Percentiles rank a stretch among this genome's conserved stretches.
Conservation (phyloP, 805 yeast species). For the Cyberlindnera bimundalis region DNA sequence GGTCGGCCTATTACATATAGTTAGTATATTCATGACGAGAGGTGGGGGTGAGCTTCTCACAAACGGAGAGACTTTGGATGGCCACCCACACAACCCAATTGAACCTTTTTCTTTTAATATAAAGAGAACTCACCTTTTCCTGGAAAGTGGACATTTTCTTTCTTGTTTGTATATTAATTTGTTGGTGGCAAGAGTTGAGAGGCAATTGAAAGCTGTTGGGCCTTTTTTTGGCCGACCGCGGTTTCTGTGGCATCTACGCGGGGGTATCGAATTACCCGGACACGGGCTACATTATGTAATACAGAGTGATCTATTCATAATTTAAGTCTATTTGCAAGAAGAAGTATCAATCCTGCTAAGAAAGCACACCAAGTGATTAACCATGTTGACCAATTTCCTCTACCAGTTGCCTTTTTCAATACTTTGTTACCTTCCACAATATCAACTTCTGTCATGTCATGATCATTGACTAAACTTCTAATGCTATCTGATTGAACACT, state of each 20-base stretch:
- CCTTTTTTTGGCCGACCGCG: background rate
- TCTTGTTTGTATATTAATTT: background rate
- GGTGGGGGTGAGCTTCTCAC: background rate
- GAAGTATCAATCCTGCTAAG: slow-evolving; percentile 50
- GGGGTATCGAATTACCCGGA: background rate
- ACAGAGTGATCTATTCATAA: no score
- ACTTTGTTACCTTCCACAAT: slow-evolving; percentile 69
- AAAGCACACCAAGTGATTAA: slow-evolving; percentile 54
- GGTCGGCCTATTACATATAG: slow-evolving; percentile 55
- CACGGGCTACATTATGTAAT: background rate
- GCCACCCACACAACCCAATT: no score
- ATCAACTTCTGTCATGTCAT: slow-evolving; percentile 61
- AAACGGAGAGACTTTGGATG: no score
- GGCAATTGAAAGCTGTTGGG: no score
- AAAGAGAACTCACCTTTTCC: slow-evolving; percentile 10
- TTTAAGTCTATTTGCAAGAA: slow-evolving; percentile 31
- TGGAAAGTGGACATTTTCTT: slow-evolving; percentile 9
- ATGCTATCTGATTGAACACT: slow-evolving; percentile 71
- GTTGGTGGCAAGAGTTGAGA: background rate
- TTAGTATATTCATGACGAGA: background rate
- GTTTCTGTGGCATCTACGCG: background rate
- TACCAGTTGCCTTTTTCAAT: slow-evolving; percentile 61
- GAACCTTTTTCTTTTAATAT: no score
- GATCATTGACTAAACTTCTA: slow-evolving; percentile 57
- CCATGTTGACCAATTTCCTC: slow-evolving; percentile 60